Evolutionary conservation across 164 flowering plant species (phyloP).

Genomic region (Dillenia suffruticosa): DNA sequence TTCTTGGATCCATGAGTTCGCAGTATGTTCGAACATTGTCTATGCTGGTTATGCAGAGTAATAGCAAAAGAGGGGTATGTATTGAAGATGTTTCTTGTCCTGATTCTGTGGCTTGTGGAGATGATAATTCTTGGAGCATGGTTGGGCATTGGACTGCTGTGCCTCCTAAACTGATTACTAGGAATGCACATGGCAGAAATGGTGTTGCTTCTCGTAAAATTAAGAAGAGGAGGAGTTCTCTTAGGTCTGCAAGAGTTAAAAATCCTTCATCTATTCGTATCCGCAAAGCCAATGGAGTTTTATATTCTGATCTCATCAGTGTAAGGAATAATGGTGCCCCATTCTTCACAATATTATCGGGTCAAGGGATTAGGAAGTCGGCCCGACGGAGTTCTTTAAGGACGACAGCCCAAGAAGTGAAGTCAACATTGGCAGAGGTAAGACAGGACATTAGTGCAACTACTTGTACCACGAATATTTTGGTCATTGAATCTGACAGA

Average conservation of each 20-base stretch:
- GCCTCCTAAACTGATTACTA: slow-evolving; percentile 16
- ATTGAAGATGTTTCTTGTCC: slow-evolving; percentile 5
- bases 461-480: slow-evolving; percentile 53
- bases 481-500: slow-evolving; percentile 60
- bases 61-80: slow-evolving; percentile 7
- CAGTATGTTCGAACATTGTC: slow-evolving; percentile 13
- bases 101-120: slow-evolving; percentile 2
- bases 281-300: slow-evolving; percentile 21
- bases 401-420: slow-evolving; percentile 22
- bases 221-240: slow-evolving; percentile 48
- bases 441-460: slow-evolving; percentile 28
- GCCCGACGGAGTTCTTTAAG: slow-evolving; percentile 9
- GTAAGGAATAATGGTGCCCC: slow-evolving; percentile 18
- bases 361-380: slow-evolving; percentile 28
- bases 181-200: slow-evolving; percentile 19
- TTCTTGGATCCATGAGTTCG: slow-evolving; percentile 20
- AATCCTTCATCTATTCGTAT: slow-evolving; percentile 19
- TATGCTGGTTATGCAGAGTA: not conserved
- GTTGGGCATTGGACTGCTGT: slow-evolving; percentile 14
- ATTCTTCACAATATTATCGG: slow-evolving; percentile 18
- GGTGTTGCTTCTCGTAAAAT: slow-evolving; percentile 25
- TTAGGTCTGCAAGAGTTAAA: slow-evolving; percentile 34
- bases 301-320: slow-evolving; percentile 23
- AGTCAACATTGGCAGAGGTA: slow-evolving; percentile 13
- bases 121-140: slow-evolving; percentile 9